Evolutionary conservation across 176 grass and related monocot species (phyloP).

Genomic region (Aegilops sharonensis): DNA sequence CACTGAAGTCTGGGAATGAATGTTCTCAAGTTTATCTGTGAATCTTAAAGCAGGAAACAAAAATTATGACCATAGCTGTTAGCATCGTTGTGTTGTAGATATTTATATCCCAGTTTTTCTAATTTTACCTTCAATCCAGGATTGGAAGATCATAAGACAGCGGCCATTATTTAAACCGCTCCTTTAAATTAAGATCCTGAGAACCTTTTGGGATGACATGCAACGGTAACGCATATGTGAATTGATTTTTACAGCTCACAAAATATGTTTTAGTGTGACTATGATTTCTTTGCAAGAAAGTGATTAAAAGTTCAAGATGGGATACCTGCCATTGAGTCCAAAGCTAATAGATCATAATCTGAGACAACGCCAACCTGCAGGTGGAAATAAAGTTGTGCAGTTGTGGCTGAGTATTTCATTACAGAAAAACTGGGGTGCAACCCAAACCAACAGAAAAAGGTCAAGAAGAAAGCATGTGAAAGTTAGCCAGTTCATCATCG

Average conservation of each 20-base stretch:
- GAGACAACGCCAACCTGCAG: constrained; percentile 91
- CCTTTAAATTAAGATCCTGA: constrained; percentile 6
- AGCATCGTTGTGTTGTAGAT: neutral
- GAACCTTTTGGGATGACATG: neutral
- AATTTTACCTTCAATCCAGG: neutral
- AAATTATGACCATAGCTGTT: neutral
- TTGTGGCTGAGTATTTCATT: constrained; percentile 1
- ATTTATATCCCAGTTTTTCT: neutral
- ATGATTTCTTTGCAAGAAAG: constrained; percentile 16
- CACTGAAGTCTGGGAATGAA: neutral
- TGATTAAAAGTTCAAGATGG: neutral
- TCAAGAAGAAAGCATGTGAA: constrained; percentile 1
- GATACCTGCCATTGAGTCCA: constrained; percentile 92
- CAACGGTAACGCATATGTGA: neutral
- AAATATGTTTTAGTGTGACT: neutral
- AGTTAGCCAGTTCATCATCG: neutral
- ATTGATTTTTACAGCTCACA: constrained; percentile 4
- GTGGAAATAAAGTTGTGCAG: constrained; percentile 16
- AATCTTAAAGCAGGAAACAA: neutral
- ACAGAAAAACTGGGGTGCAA: neutral
- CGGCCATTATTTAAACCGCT: neutral
- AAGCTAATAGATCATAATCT: constrained; percentile 92
- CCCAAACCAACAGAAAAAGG: neutral
- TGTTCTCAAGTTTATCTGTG: neutral
- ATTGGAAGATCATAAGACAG: neutral